Base-by-base conservation (phyloP, 179 eudicot species). In the Kewa caespitosa region DNA sequence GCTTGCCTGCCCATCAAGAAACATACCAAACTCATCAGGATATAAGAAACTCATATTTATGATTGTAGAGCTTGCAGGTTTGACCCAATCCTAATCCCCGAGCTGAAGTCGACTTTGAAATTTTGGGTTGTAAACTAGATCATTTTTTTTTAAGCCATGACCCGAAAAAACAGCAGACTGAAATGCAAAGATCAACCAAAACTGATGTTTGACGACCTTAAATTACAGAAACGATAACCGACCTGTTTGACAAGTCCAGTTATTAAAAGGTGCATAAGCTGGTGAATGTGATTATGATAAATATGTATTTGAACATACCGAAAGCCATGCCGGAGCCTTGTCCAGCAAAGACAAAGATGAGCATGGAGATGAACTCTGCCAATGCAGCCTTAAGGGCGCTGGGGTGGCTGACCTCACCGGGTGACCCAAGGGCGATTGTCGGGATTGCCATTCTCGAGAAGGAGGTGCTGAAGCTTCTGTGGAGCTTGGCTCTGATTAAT, bases 281-380 rank as follows among this genome's bases (percentile, higher is more conserved):
- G 25, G 18, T 62, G 55, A 7, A 32, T 5, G 66, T 61, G 36
- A 61, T 32, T 11, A 33, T 15, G 36, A 14, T 7, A 36, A 8
- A 68, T 5, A 57, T 70, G 30, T 60, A 22, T 60, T 50, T 67
- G 65, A 30, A 50, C 89, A 80, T 85, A 89, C 90, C 83, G 81
- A 83, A 90, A 32, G 93, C 89, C 91, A 90, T 90, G 81, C 91
- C 91, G 8, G 91, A 79, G 9, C 93, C 93, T 85, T 88, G 84
- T 39, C 90, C 93, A 1, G 93, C 93, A 48, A 89, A 89, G 36
- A 89, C 90, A 64, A 88, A 89, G 68, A 89, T 89, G 79, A 89
- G 87, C 85, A 82, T 82, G 71, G 90, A 90, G 75, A 90, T 88
- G 83, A 90, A 90, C 86, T 90, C 91, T 17, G 91, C 93, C 17